Percentiles rank a stretch among this genome's conserved stretches.
These are phyloP conservation scores for Dacryopinax spathularia DNA, from an alignment of 768 basidiomycete species.

Conservation along the genomic window DNA sequence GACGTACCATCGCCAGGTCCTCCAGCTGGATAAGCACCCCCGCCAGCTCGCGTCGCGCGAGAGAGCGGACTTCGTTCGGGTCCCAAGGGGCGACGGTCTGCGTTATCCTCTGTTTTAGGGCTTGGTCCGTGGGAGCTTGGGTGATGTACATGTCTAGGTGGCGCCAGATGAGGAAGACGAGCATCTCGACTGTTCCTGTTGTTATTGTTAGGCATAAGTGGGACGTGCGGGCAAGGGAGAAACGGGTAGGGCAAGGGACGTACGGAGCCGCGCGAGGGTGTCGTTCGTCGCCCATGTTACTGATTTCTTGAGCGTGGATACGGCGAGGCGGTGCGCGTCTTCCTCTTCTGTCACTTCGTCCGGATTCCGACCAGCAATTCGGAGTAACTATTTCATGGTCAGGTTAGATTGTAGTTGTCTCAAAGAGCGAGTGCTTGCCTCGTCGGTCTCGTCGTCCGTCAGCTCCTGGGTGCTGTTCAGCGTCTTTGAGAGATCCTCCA, in stretches of 20 bases:
- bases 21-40: conserved; percentile 43
- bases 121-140: conserved; percentile 6
- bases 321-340: not conserved
- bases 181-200: conserved; percentile 58
- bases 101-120: not conserved
- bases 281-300: conserved; percentile 1
- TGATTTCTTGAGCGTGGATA: not conserved
- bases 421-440: conserved; percentile 33
- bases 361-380: not conserved
- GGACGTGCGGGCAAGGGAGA: not conserved
- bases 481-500: conserved; percentile 53
- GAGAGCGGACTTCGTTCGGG: conserved; percentile 4
- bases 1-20: conserved; percentile 36
- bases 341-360: not conserved
- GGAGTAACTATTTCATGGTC: not conserved
- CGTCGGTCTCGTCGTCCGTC: conserved; percentile 52
- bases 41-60: conserved; percentile 36
- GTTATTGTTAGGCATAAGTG: not conserved
- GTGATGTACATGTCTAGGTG: conserved; percentile 52
- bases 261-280: conserved; percentile 3
- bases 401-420: not conserved
- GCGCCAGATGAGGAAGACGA: conserved; percentile 65
- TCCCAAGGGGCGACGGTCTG: conserved; percentile 9
- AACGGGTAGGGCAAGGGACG: not conserved
- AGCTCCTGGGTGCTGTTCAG: conserved; percentile 58